phyloP scores from a whole-genome alignment of 176 grass and related monocot species.

The Rhynchospora breviuscula region DNA sequence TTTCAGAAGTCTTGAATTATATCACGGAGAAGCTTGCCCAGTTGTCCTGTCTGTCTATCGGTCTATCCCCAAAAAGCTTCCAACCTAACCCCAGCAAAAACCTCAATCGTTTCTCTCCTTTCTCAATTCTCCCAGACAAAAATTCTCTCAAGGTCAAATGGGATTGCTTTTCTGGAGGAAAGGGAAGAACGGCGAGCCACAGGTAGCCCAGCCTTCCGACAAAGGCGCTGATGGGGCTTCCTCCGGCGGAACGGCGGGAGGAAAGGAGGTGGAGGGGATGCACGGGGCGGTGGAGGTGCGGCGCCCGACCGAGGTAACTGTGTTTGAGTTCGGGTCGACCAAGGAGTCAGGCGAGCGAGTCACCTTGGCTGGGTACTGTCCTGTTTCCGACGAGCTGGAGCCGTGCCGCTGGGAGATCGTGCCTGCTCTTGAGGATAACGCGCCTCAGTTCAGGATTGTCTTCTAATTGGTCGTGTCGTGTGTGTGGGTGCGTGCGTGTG shows the following conservation, averaged over 20 bases:
- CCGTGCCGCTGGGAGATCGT: constrained; percentile 87
- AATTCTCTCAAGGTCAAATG: constrained; percentile 37
- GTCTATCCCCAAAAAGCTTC: background rate
- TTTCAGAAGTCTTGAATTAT: background rate
- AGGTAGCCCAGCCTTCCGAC: constrained; percentile 21
- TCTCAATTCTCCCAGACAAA: background rate
- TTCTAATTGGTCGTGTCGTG: constrained; percentile 41
- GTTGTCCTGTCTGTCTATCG: background rate
- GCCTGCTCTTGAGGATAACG: constrained; percentile 42
- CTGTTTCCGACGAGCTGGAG: constrained; percentile 83
- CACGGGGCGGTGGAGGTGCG: constrained; percentile 73
- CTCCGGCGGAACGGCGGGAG: background rate
- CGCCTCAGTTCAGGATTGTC: constrained; percentile 90
- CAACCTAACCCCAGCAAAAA: constrained; percentile 8
- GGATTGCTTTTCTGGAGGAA: constrained; percentile 85
- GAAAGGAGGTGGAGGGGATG: constrained; percentile 32
- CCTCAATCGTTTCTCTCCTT: constrained; percentile 32
- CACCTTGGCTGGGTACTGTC: constrained; percentile 73
- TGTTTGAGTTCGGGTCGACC: constrained; percentile 92
- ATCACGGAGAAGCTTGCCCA: background rate
- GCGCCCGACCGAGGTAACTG: constrained; percentile 59
- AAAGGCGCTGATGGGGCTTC: background rate
- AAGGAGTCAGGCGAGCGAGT: constrained; percentile 49
- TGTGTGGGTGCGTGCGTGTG: background rate
- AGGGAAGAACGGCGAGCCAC: background rate